Evolutionary conservation across 2,329 filamentous ascomycete species (phyloP).

Genomic region (Epichloe festucae): DNA sequence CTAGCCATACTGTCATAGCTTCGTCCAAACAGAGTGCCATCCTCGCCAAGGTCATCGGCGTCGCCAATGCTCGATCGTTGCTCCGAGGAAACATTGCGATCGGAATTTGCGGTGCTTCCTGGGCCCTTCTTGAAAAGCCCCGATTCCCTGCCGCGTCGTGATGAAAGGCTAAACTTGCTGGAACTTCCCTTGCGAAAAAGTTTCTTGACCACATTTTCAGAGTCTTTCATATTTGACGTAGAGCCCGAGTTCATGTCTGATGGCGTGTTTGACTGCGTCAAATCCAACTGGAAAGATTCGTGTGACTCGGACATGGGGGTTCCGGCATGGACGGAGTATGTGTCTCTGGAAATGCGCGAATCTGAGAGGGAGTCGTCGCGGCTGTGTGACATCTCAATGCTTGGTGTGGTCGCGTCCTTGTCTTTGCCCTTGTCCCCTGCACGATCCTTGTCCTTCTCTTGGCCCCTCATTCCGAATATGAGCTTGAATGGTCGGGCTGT

Average conservation of each 20-base stretch:
- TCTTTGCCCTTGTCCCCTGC: constrained; percentile 26
- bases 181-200: constrained; percentile 53
- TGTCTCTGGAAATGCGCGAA: constrained; percentile 42
- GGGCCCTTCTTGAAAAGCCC: constrained; percentile 46
- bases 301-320: constrained; percentile 47
- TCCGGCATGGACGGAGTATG: constrained; percentile 43
- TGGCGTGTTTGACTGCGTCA: constrained; percentile 40
- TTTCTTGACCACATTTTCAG: constrained; percentile 45
- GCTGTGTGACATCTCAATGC: constrained; percentile 23
- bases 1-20: constrained; percentile 44
- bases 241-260: constrained; percentile 36
- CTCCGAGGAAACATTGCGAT: constrained; percentile 41
- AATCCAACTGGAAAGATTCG: constrained; percentile 44
- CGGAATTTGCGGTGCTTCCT: constrained; percentile 43
- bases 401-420: constrained; percentile 23
- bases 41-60: constrained; percentile 38
- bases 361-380: constrained; percentile 38
- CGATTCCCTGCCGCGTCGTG: constrained; percentile 40
- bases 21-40: constrained; percentile 28
- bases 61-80: constrained; percentile 45
- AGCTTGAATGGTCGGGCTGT: constrained; percentile 79
- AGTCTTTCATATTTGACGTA: constrained; percentile 31
- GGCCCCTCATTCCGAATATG: constrained; percentile 38
- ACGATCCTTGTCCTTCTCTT: constrained; percentile 22
- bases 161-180: constrained; percentile 51